Evolutionary conservation across 2,329 filamentous ascomycete species (phyloP).

Genomic region (Canariomyces notabilis): DNA sequence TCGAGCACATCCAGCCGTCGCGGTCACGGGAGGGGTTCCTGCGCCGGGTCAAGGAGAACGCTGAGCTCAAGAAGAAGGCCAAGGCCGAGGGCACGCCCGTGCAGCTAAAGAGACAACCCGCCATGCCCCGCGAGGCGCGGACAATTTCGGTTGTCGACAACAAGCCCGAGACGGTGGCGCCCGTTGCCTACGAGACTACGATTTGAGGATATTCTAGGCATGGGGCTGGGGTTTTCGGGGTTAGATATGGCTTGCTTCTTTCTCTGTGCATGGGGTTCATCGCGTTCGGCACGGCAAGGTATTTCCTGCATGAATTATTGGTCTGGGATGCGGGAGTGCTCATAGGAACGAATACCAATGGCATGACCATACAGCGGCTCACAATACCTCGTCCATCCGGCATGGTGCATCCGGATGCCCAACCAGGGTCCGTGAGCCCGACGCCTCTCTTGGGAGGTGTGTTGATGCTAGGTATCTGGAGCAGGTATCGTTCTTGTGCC

Average conservation of each 20-base stretch:
- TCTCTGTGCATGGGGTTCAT: slow-evolving; percentile 33
- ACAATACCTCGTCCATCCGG: slow-evolving; percentile 11
- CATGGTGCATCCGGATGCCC: slow-evolving; percentile 12
- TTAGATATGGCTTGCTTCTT: slow-evolving; percentile 30
- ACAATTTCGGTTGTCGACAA: slow-evolving; percentile 77
- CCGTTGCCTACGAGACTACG: slow-evolving; percentile 95
- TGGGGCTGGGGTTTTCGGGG: slow-evolving; percentile 20
- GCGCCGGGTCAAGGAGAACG: slow-evolving; percentile 93
- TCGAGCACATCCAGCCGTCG: slow-evolving; percentile 94
- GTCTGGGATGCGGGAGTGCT: slow-evolving; percentile 31
- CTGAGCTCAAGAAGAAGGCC: slow-evolving; percentile 84
- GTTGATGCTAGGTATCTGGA: neutral
- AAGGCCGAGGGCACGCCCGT: slow-evolving; percentile 83
- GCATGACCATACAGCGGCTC: slow-evolving; percentile 25
- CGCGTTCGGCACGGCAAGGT: slow-evolving; percentile 32
- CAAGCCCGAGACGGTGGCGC: slow-evolving; percentile 84
- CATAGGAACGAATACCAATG: slow-evolving; percentile 33
- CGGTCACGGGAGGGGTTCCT: slow-evolving; percentile 97
- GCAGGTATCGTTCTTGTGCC: neutral
- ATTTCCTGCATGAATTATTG: slow-evolving; percentile 31
- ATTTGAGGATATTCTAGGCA: slow-evolving; percentile 59
- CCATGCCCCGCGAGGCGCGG: slow-evolving; percentile 71
- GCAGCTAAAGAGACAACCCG: slow-evolving; percentile 87
- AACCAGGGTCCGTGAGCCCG: slow-evolving; percentile 3
- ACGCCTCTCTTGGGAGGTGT: neutral